These are phyloP conservation scores for Pleurotus giganteus DNA, from an alignment of 768 basidiomycete species.

Conservation along the genomic window DNA sequence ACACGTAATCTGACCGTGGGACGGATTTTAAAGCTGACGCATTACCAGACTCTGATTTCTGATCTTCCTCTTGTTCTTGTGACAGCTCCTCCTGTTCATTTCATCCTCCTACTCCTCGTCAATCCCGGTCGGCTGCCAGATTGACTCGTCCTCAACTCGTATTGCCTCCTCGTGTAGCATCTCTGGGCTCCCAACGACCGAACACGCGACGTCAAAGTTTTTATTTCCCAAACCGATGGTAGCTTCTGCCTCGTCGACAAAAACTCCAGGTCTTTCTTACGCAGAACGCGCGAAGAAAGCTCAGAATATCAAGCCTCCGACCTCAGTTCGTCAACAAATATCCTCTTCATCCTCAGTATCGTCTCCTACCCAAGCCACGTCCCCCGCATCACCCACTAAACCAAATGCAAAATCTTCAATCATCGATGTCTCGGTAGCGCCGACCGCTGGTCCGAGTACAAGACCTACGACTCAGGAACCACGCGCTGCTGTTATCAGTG, in stretches of 20 bases:
- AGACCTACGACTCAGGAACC: conserved; percentile 4
- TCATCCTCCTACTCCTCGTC: too few relatives aligned
- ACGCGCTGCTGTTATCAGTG: not conserved
- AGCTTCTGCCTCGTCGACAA: conserved; percentile 10
- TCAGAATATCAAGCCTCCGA: conserved; percentile 31
- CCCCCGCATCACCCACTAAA: conserved; percentile 10
- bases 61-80: too few relatives aligned
- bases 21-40: too few relatives aligned
- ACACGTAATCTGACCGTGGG: too few relatives aligned
- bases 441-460: not conserved
- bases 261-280: conserved; percentile 49
- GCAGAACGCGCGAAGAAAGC: conserved; percentile 53
- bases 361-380: conserved; percentile 5
- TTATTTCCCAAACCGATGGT: conserved; percentile 1
- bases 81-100: too few relatives aligned
- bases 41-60: too few relatives aligned
- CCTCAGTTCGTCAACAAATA: conserved; percentile 15
- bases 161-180: not conserved
- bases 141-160: too few relatives aligned
- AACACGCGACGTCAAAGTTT: not conserved
- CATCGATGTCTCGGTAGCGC: conserved; percentile 10
- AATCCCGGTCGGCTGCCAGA: too few relatives aligned
- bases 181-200: not conserved
- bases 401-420: not conserved
- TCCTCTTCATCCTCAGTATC: conserved; percentile 8